Conservation (phyloP, 2,329 filamentous ascomycete genomes). For the Teratosphaeriaceae sp. region DNA sequence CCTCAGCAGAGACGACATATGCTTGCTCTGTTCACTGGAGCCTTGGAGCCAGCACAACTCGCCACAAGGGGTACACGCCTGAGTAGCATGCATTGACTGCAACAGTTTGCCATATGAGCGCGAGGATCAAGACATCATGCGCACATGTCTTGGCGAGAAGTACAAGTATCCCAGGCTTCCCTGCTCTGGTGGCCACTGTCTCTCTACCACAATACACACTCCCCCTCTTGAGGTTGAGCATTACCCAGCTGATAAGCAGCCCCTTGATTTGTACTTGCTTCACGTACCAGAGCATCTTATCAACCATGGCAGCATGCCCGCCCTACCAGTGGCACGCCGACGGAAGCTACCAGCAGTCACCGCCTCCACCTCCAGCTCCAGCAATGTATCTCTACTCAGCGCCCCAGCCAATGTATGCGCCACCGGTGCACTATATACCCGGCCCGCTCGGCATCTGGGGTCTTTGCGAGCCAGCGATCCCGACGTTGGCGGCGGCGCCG, state of each 20-base stretch:
- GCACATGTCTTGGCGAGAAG: not conserved
- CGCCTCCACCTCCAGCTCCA: not conserved
- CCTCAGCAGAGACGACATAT: no score
- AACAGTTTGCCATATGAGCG: not conserved
- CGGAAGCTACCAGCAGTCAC: conserved; percentile 1
- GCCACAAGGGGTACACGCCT: not conserved
- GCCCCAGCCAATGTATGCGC: not conserved
- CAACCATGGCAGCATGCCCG: not conserved
- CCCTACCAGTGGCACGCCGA: conserved; percentile 9
- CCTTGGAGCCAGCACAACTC: not conserved
- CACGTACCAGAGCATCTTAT: not conserved
- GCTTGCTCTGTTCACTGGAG: not conserved
- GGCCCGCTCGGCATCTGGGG: conserved; percentile 7
- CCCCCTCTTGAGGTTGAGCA: not conserved
- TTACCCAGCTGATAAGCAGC: no score
- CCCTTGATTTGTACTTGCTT: no score
- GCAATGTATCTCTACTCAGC: not conserved
- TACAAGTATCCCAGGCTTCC: not conserved
- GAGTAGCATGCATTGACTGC: not conserved
- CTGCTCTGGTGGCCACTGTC: not conserved
- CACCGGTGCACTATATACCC: conserved; percentile 2
- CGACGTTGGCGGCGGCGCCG: not conserved
- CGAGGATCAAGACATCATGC: not conserved
- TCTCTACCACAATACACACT: not conserved
- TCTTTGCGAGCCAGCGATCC: not conserved